phyloP scores from a whole-genome alignment of 2,329 filamentous ascomycete species.

The Teratosphaeriaceae sp. region DNA sequence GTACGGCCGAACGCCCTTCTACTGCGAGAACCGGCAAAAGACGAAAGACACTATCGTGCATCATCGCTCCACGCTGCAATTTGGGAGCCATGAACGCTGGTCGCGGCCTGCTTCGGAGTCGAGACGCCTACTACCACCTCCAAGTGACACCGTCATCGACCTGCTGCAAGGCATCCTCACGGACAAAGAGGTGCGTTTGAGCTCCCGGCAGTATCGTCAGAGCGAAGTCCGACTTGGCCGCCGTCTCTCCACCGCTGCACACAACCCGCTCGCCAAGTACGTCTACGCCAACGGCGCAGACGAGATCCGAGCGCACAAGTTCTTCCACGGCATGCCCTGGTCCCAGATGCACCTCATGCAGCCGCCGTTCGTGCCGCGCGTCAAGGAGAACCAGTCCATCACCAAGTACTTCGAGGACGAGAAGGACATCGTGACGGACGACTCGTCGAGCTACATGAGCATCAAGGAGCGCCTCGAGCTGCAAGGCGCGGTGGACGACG shows the following conservation, averaged over 20 bases:
- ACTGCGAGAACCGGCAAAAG: conserved; percentile 69
- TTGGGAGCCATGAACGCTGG: conserved; percentile 53
- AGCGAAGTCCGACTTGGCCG: conserved; percentile 47
- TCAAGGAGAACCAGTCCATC: conserved; percentile 45
- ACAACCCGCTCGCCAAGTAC: conserved; percentile 28
- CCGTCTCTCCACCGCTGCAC: conserved; percentile 44
- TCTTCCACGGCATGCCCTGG: conserved; percentile 78
- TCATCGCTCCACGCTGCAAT: conserved; percentile 62
- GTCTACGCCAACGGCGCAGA: conserved; percentile 80
- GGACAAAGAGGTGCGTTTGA: conserved; percentile 68
- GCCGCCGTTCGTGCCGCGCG: conserved; percentile 74
- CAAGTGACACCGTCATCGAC: conserved; percentile 68
- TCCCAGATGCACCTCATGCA: conserved; percentile 60
- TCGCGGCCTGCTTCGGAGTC: conserved; percentile 45
- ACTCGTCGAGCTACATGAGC: conserved; percentile 21
- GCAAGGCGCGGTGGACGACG: conserved; percentile 10
- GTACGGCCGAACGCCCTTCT: conserved; percentile 86
- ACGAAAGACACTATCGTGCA: conserved; percentile 82
- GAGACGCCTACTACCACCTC: conserved; percentile 35
- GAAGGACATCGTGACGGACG: conserved; percentile 52
- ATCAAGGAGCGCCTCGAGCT: conserved; percentile 16
- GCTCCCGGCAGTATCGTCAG: conserved; percentile 64
- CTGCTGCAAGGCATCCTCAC: conserved; percentile 67
- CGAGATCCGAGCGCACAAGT: conserved; percentile 83
- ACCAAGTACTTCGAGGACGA: conserved; percentile 90